A percentile compares a stretch with the other conserved stretches of the same genome.
Evolutionary conservation across 2,329 filamentous ascomycete genomes (phyloP).

Genomic region (Penicillium rolfsii): DNA sequence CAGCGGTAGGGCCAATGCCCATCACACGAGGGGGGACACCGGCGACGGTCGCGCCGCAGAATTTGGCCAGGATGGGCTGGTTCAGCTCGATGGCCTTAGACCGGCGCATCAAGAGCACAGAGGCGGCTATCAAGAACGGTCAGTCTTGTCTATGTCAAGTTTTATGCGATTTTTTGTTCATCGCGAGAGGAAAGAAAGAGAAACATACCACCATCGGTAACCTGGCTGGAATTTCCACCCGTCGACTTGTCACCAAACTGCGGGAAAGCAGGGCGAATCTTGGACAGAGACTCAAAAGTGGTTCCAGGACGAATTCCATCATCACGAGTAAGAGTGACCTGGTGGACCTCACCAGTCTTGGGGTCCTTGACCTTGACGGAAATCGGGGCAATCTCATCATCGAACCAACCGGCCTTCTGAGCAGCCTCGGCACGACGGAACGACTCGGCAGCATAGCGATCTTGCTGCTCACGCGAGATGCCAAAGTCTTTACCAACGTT

Average conservation of each 20-base stretch:
- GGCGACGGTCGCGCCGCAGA: constrained; percentile 85
- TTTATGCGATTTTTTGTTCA: not conserved
- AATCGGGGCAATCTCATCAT: constrained; percentile 93
- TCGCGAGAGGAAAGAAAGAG: constrained; percentile 6
- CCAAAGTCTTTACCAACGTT: constrained; percentile 92
- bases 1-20: constrained; percentile 71
- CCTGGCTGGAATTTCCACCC: constrained; percentile 90
- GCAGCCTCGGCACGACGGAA: constrained; percentile 86
- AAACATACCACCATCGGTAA: constrained; percentile 79
- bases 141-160: not conserved
- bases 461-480: constrained; percentile 77
- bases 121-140: constrained; percentile 62
- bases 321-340: constrained; percentile 79
- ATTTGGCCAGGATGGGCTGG: constrained; percentile 93
- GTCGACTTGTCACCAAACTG: constrained; percentile 85
- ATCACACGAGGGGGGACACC: constrained; percentile 93
- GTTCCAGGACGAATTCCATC: constrained; percentile 92
- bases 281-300: constrained; percentile 76
- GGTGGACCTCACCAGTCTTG: constrained; percentile 75
- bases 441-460: constrained; percentile 82
- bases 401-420: constrained; percentile 88
- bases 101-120: constrained; percentile 90
- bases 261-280: constrained; percentile 88
- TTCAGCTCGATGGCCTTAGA: constrained; percentile 83
- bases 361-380: constrained; percentile 79